Conservation (phyloP, 2,329 filamentous ascomycete genomes). For the Alternaria arborescens region DNA sequence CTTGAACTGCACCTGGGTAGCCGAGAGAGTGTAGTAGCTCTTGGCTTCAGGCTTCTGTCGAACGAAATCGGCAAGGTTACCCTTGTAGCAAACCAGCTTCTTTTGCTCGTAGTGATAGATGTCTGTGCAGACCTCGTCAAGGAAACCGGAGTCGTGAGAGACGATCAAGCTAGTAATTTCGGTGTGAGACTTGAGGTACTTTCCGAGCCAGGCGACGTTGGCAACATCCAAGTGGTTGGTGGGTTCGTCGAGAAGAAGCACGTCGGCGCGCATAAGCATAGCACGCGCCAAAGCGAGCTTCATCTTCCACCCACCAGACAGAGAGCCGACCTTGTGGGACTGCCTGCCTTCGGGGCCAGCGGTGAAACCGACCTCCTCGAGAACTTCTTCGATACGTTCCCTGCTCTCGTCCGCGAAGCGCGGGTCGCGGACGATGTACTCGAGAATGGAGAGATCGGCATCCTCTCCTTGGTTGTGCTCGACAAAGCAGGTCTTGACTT, state of each 20-base stretch:
- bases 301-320: conserved; percentile 99
- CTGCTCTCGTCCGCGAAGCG: conserved; percentile 79
- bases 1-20: conserved; percentile 91
- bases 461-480: conserved; percentile 99
- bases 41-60: conserved; percentile 91
- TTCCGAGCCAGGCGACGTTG: conserved; percentile 95
- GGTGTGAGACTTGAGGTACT: conserved; percentile 93
- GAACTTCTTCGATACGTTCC: conserved; percentile 82
- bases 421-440: conserved; percentile 91
- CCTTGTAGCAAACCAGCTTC: conserved; percentile 88
- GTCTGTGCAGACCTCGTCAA: conserved; percentile 97
- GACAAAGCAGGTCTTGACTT: conserved; percentile 94
- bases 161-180: conserved; percentile 98
- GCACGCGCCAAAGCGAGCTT: conserved; percentile 95
- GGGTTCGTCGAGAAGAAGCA: conserved; percentile 95
- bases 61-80: conserved; percentile 85
- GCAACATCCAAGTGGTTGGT: conserved; percentile 98
- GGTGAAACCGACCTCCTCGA: conserved; percentile 94
- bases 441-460: conserved; percentile 92
- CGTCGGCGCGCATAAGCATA: conserved; percentile 97
- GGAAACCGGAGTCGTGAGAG: conserved; percentile 96
- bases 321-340: conserved; percentile 86
- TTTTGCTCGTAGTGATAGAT: conserved; percentile 99
- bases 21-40: conserved; percentile 96
- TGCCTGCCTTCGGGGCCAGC: conserved; percentile 88